Evolutionary conservation across 108 stramenopile genomes (phyloP), one percentile per base, ranked within the genome.

Genomic region (Fragilariopsis cylindrus): DNA sequence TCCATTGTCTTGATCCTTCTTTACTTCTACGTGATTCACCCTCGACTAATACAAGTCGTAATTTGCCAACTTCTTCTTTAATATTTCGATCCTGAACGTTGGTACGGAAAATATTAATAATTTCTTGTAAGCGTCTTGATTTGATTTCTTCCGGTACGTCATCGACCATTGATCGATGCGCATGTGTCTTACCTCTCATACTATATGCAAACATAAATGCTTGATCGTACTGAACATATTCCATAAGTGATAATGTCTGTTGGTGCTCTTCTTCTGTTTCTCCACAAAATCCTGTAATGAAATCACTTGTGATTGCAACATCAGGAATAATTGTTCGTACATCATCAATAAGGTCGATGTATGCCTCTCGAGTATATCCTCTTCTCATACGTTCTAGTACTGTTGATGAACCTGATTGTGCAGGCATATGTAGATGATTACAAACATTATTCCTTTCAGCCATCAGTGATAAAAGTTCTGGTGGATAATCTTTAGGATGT

Each of bases 401-500:
- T 2, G 86, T 45, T n/a, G 92, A 83, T 11, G 90, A 91, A 5
- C 99, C 99, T 4, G 89, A 91, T 77, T 99, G 99, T 5, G 96
- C 97, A 3, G 99, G 99, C 84, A 99, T 85, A 75, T 99, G 99
- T 12, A 99, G 76, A 52, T 91, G 88, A 62, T 83, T 83, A 80
- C 98, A 99, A 44, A 98, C 80, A 73, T 99, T 98, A 67, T 82
- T 80, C 46, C 85, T 79, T 73, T 97, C 94, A n/a, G 96, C 90
- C 87, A 99, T 97, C 49, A 95, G 81, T 19, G 88, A 65, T 42
- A 99, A 73, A 15, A 99, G 71, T 44, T 84, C 85, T 0, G 84
- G 76, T 19, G 99, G 98, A 78, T 98, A 99, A 75, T 99, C 99
- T 72, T 99, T 99, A 42, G 99, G 99, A 70, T 99, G 99, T 2